Evolutionary conservation across 2,329 filamentous ascomycete species (phyloP), one percentile per base, ranked within the genome.

Genomic region (Ophiostoma ulmi): DNA sequence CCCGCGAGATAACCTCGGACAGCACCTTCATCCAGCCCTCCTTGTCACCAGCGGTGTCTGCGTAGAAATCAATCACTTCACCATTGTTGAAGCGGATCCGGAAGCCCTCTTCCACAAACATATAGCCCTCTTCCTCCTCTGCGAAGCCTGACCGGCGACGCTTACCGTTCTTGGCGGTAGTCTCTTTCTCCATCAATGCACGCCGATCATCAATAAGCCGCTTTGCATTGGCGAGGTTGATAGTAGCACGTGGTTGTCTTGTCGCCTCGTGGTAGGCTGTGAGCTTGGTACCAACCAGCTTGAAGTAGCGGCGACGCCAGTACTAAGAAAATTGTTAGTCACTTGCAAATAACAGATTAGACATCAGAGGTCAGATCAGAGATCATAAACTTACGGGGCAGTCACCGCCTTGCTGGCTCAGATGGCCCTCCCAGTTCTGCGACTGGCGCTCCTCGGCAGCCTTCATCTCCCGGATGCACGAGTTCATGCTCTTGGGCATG

Each of bases 401-500:
- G 79, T 99, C 95, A 75, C 95, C 95, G 78, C 95, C 95, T 81
- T 99, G 95, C 79, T 99, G 95, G 79, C 94, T 97, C 72, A 99
- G 83, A 77, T 91, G 89, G 39, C 95, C 94, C 80, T 99, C 94
- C 84, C 88, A 97, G 75, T 88, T 90, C 73, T 91, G 88, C 67
- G 90, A 85, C 73, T 91, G 87, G 73, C 91, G 86, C 78, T 91
- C 91, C 78, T 97, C 93, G 1, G 94, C 93, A 69, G 94, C 92
- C 80, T 91, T 92, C 81, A 99, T 89, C 82, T 98, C 95, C 22
- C 95, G 88, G 75, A 98, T 91, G 79, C 93, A 97, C 63, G 92
- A 91, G 80, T 95, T 97, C 94, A 99, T 97, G 83, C 94, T 97
- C 88, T 98, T 98, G 70, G 95, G 95, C 93, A 99, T 97, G 75